Conservation (phyloP, 202 grass and related monocot genomes). For the Setaria viridis region DNA sequence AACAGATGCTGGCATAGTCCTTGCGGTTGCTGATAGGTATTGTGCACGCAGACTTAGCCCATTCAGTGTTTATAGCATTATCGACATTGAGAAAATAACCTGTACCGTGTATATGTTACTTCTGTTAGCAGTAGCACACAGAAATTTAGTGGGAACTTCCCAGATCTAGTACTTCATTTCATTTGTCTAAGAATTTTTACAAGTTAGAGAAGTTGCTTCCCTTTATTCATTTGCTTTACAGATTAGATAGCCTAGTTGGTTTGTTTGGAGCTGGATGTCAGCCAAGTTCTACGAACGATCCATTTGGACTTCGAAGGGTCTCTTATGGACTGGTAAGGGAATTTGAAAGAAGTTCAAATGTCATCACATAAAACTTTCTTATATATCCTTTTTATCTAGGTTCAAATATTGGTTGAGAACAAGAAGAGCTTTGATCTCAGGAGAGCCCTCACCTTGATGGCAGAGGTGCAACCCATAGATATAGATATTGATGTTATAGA, state of each 20-base stretch:
- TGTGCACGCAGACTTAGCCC: neutral
- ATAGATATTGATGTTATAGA: conserved; percentile 63
- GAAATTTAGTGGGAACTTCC: conserved; percentile 1
- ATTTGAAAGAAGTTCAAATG: conserved; percentile 30
- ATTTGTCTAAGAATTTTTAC: neutral
- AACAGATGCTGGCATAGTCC: conserved; percentile 88
- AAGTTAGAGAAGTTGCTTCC: conserved; percentile 4
- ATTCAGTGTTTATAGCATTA: conserved; percentile 13
- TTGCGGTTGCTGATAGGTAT: conserved; percentile 89
- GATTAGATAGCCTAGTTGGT: conserved; percentile 95
- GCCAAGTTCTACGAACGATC: conserved; percentile 93
- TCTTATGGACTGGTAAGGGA: conserved; percentile 90
- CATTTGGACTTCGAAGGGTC: conserved; percentile 86
- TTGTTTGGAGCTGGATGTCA: conserved; percentile 98
- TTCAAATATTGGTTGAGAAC: conserved; percentile 92
- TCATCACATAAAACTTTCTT: conserved; percentile 26
- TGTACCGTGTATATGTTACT: neutral
- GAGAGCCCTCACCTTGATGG: conserved; percentile 71
- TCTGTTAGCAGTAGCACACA: neutral
- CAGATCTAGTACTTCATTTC: neutral
- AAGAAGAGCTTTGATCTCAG: conserved; percentile 84
- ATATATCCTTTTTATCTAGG: conserved; percentile 61
- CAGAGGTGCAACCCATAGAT: conserved; percentile 71
- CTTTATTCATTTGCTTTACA: conserved; percentile 40
- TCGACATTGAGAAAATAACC: conserved; percentile 1